These are phyloP conservation scores for Cryphonectria carpinicola DNA, from an alignment of 2,329 filamentous ascomycete species.

Conservation along the genomic window DNA sequence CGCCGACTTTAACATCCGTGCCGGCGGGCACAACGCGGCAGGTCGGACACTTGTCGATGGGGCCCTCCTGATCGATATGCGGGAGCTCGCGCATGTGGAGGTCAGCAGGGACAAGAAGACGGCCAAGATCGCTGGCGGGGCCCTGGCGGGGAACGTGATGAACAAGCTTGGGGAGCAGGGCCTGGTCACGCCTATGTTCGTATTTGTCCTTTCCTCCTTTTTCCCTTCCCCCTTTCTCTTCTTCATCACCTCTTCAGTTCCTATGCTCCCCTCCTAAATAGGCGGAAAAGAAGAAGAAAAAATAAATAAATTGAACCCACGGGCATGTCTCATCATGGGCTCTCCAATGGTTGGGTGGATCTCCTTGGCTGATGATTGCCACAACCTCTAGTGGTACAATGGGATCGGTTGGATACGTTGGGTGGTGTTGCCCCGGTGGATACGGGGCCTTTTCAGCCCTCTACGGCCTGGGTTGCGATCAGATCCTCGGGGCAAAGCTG, in stretches of 20 bases:
- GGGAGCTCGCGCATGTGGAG: constrained; percentile 15
- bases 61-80: constrained; percentile 16
- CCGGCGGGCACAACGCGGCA: constrained; percentile 14
- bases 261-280: background rate
- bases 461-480: constrained; percentile 43
- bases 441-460: constrained; percentile 39
- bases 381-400: constrained; percentile 29
- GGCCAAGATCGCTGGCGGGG: constrained; percentile 42
- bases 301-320: background rate
- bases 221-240: background rate
- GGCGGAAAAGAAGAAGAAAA: no score
- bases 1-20: constrained; percentile 16
- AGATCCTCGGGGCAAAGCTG: constrained; percentile 43
- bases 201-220: background rate
- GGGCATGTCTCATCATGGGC: background rate
- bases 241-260: background rate
- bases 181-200: constrained; percentile 35
- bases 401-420: constrained; percentile 38
- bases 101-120: constrained; percentile 29
- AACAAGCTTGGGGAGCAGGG: constrained; percentile 36
- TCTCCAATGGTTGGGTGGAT: background rate
- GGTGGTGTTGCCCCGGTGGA: constrained; percentile 42
- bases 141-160: constrained; percentile 37
- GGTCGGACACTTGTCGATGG: constrained; percentile 4
- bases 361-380: background rate